phyloP scores from a whole-genome alignment of 2,329 filamentous ascomycete genomes.

The Colletotrichum caudatum region DNA sequence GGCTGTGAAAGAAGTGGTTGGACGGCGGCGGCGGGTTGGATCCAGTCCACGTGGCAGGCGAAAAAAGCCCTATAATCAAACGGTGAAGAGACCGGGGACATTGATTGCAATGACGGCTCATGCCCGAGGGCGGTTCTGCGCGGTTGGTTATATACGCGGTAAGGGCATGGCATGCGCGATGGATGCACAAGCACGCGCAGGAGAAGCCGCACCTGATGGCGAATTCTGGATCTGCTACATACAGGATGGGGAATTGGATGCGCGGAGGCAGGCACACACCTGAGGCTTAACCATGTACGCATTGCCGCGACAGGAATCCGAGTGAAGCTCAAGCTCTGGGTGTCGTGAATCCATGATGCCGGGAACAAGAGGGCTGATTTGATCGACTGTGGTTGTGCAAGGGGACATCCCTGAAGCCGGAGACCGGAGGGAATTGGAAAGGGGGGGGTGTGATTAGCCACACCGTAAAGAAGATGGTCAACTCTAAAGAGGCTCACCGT shows the following conservation, averaged over 20 bases:
- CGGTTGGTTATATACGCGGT: background rate
- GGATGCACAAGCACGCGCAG: constrained; percentile 17
- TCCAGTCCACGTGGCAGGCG: background rate
- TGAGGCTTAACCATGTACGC: constrained; percentile 7
- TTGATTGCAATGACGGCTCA: background rate
- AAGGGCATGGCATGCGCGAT: constrained; percentile 3
- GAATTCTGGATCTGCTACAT: constrained; percentile 27
- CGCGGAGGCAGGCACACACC: background rate
- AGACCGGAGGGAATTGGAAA: background rate
- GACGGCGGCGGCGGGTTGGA: background rate
- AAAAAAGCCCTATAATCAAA: background rate
- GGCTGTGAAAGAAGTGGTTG: background rate
- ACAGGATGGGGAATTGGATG: constrained; percentile 21
- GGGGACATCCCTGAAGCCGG: constrained; percentile 25
- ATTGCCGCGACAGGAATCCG: background rate
- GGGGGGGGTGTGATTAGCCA: constrained; percentile 1
- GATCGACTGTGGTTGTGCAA: constrained; percentile 29
- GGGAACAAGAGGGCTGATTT: constrained; percentile 30
- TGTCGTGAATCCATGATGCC: constrained; percentile 34
- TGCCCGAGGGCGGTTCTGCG: background rate
- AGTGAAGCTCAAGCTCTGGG: constrained; percentile 18
- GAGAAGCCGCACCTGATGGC: constrained; percentile 21
- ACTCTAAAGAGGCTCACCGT: constrained; percentile 12
- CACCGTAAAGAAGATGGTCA: background rate
- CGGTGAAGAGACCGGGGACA: background rate